phyloP scores from a whole-genome alignment of 2,329 filamentous ascomycete genomes.

The Aureobasidium musti region DNA sequence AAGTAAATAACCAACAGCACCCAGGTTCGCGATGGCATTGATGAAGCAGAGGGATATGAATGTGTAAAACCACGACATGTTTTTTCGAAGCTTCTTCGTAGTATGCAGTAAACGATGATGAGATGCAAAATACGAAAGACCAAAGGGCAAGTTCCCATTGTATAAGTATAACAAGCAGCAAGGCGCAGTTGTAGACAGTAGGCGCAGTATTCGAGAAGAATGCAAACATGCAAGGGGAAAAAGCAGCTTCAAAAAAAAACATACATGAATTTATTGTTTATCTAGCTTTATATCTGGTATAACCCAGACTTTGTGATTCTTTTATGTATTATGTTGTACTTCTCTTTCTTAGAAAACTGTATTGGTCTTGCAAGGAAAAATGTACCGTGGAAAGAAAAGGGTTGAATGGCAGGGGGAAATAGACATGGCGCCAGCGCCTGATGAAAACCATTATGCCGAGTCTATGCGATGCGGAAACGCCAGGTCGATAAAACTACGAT shows the following conservation, averaged over 20 bases:
- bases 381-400: not conserved
- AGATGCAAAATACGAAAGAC: not conserved
- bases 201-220: not conserved
- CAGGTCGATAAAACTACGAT: slow-evolving; percentile 3
- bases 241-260: not conserved
- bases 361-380: not conserved
- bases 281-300: slow-evolving; percentile 13
- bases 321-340: slow-evolving; percentile 12
- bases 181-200: not conserved
- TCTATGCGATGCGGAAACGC: slow-evolving; percentile 14
- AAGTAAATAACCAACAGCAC: too few relatives aligned
- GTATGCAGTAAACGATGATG: not conserved
- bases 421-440: slow-evolving; percentile 16
- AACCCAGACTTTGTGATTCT: slow-evolving; percentile 5
- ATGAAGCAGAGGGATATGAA: too few relatives aligned
- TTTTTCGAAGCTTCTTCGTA: too few relatives aligned
- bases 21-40: too few relatives aligned
- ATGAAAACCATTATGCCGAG: slow-evolving; percentile 22
- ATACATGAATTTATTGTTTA: slow-evolving; percentile 8
- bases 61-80: too few relatives aligned
- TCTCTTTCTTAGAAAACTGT: not conserved
- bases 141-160: not conserved
- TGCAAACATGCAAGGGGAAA: not conserved
- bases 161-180: not conserved
- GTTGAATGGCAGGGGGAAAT: not conserved